Conservation (phyloP, 2,329 filamentous ascomycete species). For the Aspergillus puulaauensis region DNA sequence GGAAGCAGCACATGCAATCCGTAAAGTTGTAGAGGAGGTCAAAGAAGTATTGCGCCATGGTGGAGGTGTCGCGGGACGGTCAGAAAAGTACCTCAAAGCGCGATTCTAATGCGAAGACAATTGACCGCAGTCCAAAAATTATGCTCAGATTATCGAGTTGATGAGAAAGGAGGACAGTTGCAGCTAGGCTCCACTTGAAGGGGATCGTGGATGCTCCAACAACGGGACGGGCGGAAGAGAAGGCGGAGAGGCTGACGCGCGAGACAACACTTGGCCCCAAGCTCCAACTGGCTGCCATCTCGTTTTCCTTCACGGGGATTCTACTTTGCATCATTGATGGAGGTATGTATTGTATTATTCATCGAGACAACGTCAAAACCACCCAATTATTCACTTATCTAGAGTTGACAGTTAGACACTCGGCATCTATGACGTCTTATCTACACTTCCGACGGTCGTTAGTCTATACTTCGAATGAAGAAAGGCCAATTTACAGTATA, state of each 20-base stretch:
- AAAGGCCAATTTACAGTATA: too few species aligned
- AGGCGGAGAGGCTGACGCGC: conserved; percentile 9
- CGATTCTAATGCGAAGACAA: background rate
- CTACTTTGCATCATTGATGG: background rate
- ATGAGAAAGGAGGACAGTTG: background rate
- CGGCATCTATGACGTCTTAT: too few species aligned
- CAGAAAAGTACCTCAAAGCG: background rate
- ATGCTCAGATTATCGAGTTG: background rate
- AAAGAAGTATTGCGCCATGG: conserved; percentile 79
- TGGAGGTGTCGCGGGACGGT: background rate
- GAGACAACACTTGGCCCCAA: conserved; percentile 40
- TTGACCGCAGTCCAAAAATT: background rate
- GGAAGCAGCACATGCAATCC: conserved; percentile 96
- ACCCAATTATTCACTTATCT: too few species aligned
- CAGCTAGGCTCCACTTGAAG: conserved; percentile 1
- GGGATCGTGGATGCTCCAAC: background rate
- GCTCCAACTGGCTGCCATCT: background rate
- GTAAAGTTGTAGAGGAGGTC: conserved; percentile 89
- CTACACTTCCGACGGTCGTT: too few species aligned
- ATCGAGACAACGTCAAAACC: background rate
- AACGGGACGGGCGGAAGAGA: conserved; percentile 7
- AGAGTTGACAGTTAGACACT: too few species aligned
- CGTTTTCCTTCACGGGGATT: background rate
- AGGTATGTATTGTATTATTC: background rate
- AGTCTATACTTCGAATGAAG: too few species aligned